These are phyloP conservation scores for Komagataea norvegica DNA, from an alignment of 1,139 yeast species.

Conservation along the genomic window DNA sequence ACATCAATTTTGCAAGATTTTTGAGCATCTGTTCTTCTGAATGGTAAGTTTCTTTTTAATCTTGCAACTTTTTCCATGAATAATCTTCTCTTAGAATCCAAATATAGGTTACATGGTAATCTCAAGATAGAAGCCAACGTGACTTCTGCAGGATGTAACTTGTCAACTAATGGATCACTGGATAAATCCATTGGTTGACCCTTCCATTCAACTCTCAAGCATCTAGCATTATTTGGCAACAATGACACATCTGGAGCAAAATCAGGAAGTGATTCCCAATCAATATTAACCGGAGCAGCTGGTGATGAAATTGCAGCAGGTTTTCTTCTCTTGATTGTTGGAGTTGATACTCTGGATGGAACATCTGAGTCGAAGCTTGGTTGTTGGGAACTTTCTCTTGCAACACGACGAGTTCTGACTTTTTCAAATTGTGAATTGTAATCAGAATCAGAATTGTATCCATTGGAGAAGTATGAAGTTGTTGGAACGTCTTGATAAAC, in stretches of 20 bases:
- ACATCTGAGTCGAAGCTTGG: slow-evolving; percentile 25
- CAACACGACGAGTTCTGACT: slow-evolving; percentile 56
- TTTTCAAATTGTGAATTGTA: slow-evolving; percentile 36
- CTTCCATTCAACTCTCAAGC: slow-evolving; percentile 92
- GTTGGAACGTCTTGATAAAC: slow-evolving; percentile 23
- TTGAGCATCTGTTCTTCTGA: slow-evolving; percentile 96
- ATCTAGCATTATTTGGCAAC: slow-evolving; percentile 63
- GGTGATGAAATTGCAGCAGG: slow-evolving; percentile 29
- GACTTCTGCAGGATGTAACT: slow-evolving; percentile 90
- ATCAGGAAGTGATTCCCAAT: slow-evolving; percentile 60
- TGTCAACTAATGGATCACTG: slow-evolving; percentile 62
- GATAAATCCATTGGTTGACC: slow-evolving; percentile 94
- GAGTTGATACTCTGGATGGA: slow-evolving; percentile 24
- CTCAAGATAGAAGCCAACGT: slow-evolving; percentile 82
- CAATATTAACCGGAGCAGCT: slow-evolving; percentile 39
- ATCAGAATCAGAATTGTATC: slow-evolving; percentile 28
- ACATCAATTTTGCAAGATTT: slow-evolving; percentile 97
- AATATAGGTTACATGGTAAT: slow-evolving; percentile 78
- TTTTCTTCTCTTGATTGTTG: slow-evolving; percentile 41
- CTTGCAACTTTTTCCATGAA: slow-evolving; percentile 86
- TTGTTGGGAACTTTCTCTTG: slow-evolving; percentile 34
- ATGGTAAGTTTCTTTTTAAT: slow-evolving; percentile 68
- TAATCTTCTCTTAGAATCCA: slow-evolving; percentile 88
- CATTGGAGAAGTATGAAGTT: slow-evolving; percentile 16
- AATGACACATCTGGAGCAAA: slow-evolving; percentile 66